Conservation (phyloP, 73 alveolate species). For the Paramecium primaurelia region DNA sequence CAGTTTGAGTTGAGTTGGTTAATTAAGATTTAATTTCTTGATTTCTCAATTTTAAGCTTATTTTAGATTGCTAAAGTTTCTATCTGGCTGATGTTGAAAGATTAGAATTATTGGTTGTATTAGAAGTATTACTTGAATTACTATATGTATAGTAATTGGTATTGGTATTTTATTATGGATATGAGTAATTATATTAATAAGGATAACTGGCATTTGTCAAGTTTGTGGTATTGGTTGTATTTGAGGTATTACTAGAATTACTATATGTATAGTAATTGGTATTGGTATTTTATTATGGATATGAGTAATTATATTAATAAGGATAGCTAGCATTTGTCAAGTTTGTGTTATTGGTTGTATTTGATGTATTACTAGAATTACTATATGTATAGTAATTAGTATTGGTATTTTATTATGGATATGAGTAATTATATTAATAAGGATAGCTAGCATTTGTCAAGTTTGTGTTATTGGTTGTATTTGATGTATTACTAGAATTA, state of each 20-base stretch:
- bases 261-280: neutral
- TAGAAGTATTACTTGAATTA: neutral
- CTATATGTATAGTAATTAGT: neutral
- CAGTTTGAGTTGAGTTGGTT: neutral
- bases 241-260: neutral
- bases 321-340: neutral
- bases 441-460: neutral
- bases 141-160: neutral
- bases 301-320: neutral
- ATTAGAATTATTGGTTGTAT: neutral
- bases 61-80: neutral
- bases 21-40: neutral
- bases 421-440: neutral
- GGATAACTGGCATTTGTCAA: neutral
- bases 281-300: neutral
- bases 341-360: neutral
- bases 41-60: neutral
- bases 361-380: neutral
- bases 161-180: neutral
- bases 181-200: neutral
- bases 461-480: neutral
- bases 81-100: neutral
- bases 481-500: neutral
- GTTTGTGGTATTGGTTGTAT: neutral
- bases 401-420: neutral